Percentiles rank a stretch among this genome's conserved stretches.
phyloP scores from a whole-genome alignment of 805 yeast species.

The Barnettozyma siamensis region DNA sequence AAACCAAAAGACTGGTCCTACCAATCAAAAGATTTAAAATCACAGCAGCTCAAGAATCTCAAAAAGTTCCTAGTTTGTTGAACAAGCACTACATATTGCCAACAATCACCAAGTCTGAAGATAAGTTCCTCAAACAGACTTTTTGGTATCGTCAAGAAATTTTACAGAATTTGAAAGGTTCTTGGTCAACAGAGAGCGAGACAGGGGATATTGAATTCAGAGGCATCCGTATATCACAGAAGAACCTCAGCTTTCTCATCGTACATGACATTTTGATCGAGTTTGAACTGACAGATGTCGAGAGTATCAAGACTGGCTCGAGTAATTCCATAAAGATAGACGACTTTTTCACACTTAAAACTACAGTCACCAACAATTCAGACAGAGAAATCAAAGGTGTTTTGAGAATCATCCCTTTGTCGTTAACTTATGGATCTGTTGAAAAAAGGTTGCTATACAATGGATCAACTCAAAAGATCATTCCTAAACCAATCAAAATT shows the following conservation, averaged over 20 bases:
- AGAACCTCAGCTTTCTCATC: constrained; percentile 52
- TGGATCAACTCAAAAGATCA: constrained; percentile 62
- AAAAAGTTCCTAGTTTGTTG: constrained; percentile 64
- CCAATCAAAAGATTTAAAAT: constrained; percentile 58
- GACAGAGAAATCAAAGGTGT: constrained; percentile 41
- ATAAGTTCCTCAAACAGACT: constrained; percentile 46
- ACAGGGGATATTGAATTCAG: constrained; percentile 62
- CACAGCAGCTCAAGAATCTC: constrained; percentile 34
- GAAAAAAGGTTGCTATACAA: constrained; percentile 62
- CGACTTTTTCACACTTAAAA: constrained; percentile 43
- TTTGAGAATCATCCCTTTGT: constrained; percentile 51
- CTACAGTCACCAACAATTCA: constrained; percentile 46
- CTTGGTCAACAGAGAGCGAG: constrained; percentile 48
- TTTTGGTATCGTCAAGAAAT: constrained; percentile 81
- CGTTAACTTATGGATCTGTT: constrained; percentile 29
- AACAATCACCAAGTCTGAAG: constrained; percentile 51
- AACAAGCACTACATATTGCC: constrained; percentile 59
- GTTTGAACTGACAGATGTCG: constrained; percentile 23
- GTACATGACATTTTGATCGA: constrained; percentile 42
- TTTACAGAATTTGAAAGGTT: constrained; percentile 52
- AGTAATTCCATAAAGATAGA: constrained; percentile 36
- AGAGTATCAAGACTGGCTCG: constrained; percentile 23
- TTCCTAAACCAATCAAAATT: constrained; percentile 37
- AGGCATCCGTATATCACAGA: constrained; percentile 52
- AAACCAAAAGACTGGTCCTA: constrained; percentile 55